Evolutionary conservation across 179 eudicot genomes (phyloP), one percentile per base, ranked within the genome.

Genomic region (Corrigiola litoralis): DNA sequence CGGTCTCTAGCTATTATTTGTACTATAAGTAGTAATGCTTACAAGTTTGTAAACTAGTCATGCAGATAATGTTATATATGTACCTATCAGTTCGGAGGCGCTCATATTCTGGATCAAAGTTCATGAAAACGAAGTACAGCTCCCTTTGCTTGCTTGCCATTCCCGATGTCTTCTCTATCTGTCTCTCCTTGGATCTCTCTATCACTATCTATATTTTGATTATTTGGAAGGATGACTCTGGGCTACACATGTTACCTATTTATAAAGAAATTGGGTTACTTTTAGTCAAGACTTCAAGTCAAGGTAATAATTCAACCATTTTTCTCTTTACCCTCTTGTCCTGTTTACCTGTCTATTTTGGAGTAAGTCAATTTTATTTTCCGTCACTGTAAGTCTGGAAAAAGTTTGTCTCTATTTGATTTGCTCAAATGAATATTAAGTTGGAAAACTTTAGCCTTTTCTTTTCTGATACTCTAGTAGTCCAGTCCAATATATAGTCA

Each of bases 31-130:
- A n/a, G n/a, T n/a, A n/a, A n/a, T n/a, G n/a, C n/a, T n/a, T n/a
- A n/a, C n/a, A n/a, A n/a, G n/a, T n/a, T n/a, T n/a, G n/a, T n/a
- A n/a, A n/a, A 4, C 9, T 5, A 1, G 25, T 47, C 7, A 17
- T 31, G 31, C 1, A n/a, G n/a, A 12, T 13, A 4, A 10, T n/a
- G n/a, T 8, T 31, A 21, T 33, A 46, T 13, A 62, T 27, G n/a
- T 65, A 90, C 97, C 87, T 79, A 61, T 76, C 58, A 10, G 88
- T 77, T 74, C 85, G 84, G 51, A 88, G 97, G 29, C 88, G 92
- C 64, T 90, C 92, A 38, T 88, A 90, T 23, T 90, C 90, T 20
- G 97, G 87, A 84, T 90, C 97, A 48, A 82, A 90, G 65, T 84
- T 84, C 95, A 90, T 76, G 82, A 90, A 90, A 28, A 86, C 97